Evolutionary conservation across 805 yeast genomes (phyloP).

Genomic region (Wickerhamiella domercqiae): DNA sequence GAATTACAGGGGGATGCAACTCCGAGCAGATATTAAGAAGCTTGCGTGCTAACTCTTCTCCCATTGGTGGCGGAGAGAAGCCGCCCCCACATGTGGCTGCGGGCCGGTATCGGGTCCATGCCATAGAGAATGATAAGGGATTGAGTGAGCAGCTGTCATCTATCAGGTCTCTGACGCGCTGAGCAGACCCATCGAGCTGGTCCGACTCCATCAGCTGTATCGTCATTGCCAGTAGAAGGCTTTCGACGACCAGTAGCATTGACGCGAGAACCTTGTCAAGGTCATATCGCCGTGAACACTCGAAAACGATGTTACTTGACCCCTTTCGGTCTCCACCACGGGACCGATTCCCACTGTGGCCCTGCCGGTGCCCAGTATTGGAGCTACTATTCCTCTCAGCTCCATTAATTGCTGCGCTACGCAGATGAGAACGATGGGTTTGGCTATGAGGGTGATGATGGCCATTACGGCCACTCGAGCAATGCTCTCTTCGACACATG

Average conservation of each 20-base stretch:
- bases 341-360: background rate
- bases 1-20: background rate
- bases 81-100: background rate
- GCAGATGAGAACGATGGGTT: background rate
- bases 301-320: background rate
- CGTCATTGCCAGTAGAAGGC: conserved; percentile 3
- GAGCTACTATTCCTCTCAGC: background rate
- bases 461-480: background rate
- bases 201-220: background rate
- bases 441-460: conserved; percentile 1
- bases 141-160: background rate
- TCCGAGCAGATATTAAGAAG: background rate
- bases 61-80: background rate
- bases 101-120: background rate
- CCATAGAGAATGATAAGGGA: background rate
- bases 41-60: background rate
- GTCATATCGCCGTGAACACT: background rate
- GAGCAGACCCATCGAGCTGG: background rate
- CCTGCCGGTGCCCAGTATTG: background rate
- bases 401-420: background rate
- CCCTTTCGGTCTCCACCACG: background rate
- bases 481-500: background rate
- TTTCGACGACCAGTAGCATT: conserved; percentile 1
- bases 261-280: conserved; percentile 1
- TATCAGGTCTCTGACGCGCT: background rate